Base-by-base conservation (phyloP, 495 filamentous ascomycete genomes). In the Durotheca rogersii region DNA sequence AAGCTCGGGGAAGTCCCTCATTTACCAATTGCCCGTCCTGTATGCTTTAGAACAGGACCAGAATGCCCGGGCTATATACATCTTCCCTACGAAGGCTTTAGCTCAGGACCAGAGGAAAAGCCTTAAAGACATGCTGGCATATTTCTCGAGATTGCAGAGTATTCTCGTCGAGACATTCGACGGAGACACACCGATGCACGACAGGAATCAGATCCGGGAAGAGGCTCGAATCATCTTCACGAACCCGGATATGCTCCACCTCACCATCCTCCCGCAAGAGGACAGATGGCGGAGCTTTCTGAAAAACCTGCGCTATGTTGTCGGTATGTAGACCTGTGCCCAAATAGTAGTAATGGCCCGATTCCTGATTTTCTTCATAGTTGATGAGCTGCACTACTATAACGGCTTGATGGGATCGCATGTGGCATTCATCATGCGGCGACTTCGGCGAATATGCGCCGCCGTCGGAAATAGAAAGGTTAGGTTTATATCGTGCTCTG, bases 161-260 rank as follows among this genome's bases (percentile, higher is more conserved):
- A 71, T 84, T 4, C 68, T 91, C 9, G 89, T 95, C 7, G 94
- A 97, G 56, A 96, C 91, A 0, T 97, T 95, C 49, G 93, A 99
- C 65, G 93, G 93, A 6, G 93, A 99, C 67, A 97, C 94, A 1
- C 82, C 87, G 0, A 88, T 92, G 84, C 62, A 70, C 7, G 85
- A 87, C 31, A 76, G 93, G 35, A 88, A 87, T 49, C 55, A 73
- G 36, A 88, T 99, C 47, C 81, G 91, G 7, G 91, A 97, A 35
- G 86, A 95, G 62, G 94, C 85, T 6, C 76, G 89, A 7, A 88
- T 99, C 51, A 92, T 99, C 47, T 96, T 99, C 65, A 99, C 93
- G 6, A 99, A 99, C 58, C 93, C 93, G 0, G 93, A 99, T 58
- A 97, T 97, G 92, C 78, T 99, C 37, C 93, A 99, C 58, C 82